Evolutionary conservation across 345 rosid genomes (phyloP).

Genomic region (Cardiospermum halicacabum): DNA sequence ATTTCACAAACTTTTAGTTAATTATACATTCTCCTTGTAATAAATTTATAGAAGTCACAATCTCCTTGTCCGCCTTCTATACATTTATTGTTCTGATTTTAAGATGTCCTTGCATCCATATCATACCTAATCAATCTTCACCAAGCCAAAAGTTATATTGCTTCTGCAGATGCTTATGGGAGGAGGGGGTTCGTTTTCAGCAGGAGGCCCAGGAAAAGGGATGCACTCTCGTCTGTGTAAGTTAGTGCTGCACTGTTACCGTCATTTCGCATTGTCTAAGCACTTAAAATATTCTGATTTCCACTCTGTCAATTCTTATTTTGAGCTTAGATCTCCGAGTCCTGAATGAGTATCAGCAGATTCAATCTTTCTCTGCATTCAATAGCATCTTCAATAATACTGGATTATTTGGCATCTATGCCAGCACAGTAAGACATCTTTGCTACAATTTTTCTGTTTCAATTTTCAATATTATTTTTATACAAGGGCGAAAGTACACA

Average conservation of each 20-base stretch:
- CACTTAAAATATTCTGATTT: too few species aligned
- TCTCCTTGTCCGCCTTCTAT: background rate
- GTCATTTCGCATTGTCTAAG: too few species aligned
- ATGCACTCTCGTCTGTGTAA: constrained; percentile 94
- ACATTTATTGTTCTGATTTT: background rate
- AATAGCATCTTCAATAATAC: constrained; percentile 61
- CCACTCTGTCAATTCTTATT: too few species aligned
- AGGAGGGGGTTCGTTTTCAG: constrained; percentile 97
- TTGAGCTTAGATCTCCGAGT: constrained; percentile 52
- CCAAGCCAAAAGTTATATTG: background rate
- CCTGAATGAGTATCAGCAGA: constrained; percentile 48
- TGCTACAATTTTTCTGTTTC: background rate
- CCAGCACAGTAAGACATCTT: constrained; percentile 50
- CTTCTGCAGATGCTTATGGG: constrained; percentile 81
- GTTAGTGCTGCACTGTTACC: constrained; percentile 22
- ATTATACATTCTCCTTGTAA: background rate
- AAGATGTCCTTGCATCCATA: background rate
- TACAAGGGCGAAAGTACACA: too few species aligned
- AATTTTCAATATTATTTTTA: background rate
- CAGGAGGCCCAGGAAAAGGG: constrained; percentile 98
- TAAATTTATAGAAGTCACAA: background rate
- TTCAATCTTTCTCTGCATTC: constrained; percentile 73
- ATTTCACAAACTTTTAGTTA: background rate
- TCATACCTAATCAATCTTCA: background rate
- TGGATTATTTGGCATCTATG: constrained; percentile 73